Conservation (phyloP, 78 protist genomes). For the Dictyostelium purpureum region DNA sequence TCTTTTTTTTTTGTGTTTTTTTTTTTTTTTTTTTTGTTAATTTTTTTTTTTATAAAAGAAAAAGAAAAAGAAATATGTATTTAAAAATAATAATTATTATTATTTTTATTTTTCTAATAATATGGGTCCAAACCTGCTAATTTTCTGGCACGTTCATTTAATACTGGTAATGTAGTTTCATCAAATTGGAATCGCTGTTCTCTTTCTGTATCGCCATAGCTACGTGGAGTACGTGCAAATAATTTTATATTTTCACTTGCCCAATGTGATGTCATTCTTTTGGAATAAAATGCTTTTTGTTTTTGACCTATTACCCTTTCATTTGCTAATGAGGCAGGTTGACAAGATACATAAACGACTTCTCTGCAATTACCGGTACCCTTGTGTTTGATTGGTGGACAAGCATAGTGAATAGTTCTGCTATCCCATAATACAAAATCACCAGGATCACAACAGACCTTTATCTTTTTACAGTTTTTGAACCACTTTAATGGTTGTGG, state of each 20-base stretch:
- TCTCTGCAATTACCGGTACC: constrained; percentile 29
- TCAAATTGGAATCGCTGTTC: neutral
- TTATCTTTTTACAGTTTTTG: constrained; percentile 29
- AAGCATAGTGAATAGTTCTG: constrained; percentile 51
- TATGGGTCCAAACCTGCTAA: constrained; percentile 10
- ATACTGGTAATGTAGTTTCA: neutral
- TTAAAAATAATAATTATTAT: neutral
- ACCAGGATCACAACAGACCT: constrained; percentile 56
- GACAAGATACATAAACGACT: constrained; percentile 32
- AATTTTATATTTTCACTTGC: neutral
- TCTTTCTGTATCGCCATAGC: neutral
- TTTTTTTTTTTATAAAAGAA: too few species aligned
- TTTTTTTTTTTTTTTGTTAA: too few species aligned
- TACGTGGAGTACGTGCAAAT: neutral
- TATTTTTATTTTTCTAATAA: neutral
- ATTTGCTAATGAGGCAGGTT: constrained; percentile 36
- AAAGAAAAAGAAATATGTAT: too few species aligned
- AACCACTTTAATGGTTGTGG: neutral
- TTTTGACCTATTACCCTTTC: neutral
- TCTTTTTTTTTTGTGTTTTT: too few species aligned
- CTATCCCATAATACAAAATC: constrained; percentile 63
- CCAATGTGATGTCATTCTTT: constrained; percentile 64
- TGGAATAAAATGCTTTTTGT: neutral
- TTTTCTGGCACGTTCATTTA: constrained; percentile 8
- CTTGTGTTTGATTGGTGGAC: neutral